Conservation (phyloP, 371 early-diverging fungal genomes). For the Choanephora cucurbitarum region DNA sequence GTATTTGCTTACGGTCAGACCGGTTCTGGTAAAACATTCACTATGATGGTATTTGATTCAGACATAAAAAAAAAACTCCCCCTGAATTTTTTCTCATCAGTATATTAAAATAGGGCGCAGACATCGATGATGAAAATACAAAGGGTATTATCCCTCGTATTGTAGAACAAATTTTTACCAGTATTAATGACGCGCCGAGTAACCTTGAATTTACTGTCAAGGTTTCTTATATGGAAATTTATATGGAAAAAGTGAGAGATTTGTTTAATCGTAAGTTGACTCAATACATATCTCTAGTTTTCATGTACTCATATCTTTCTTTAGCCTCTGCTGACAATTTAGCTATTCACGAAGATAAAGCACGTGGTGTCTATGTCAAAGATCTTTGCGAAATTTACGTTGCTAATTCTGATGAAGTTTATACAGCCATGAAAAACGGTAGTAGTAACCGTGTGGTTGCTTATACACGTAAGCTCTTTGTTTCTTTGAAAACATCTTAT, state of each 20-base stretch:
- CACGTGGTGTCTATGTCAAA: conserved; percentile 94
- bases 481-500: conserved; percentile 6
- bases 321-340: conserved; percentile 85
- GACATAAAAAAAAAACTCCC: conserved; percentile 5
- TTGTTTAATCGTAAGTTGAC: conserved; percentile 81
- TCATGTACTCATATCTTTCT: conserved; percentile 1
- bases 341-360: conserved; percentile 95
- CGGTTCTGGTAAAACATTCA: conserved; percentile 98
- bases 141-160: conserved; percentile 96
- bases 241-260: conserved; percentile 99
- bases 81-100: conserved; percentile 57
- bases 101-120: conserved; percentile 86
- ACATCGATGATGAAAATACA: conserved; percentile 85
- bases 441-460: conserved; percentile 89
- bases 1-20: conserved; percentile 99
- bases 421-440: conserved; percentile 93
- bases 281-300: not conserved
- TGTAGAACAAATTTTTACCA: conserved; percentile 88
- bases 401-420: conserved; percentile 90
- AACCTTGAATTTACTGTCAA: conserved; percentile 93
- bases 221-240: conserved; percentile 98
- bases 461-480: conserved; percentile 72
- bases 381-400: conserved; percentile 94
- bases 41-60: conserved; percentile 81
- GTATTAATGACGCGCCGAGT: conserved; percentile 82